These are phyloP conservation scores for Eimeria necatrix DNA, from an alignment of 169 alveolate genomes.

Conservation along the genomic window DNA sequence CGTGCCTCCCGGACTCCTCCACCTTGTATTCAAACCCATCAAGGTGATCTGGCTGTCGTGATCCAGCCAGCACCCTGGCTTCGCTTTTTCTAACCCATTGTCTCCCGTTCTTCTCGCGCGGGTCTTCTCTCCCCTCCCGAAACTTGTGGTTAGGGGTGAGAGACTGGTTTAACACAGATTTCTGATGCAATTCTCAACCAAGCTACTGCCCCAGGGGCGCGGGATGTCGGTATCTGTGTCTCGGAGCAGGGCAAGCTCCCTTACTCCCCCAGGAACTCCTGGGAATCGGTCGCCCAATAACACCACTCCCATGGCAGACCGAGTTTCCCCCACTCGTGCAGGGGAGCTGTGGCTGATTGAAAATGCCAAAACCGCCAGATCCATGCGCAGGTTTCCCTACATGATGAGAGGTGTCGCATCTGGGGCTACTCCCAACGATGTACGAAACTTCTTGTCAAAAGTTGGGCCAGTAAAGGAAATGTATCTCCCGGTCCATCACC, in stretches of 20 bases:
- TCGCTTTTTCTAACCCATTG: too few species aligned
- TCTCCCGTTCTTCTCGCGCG: too few species aligned
- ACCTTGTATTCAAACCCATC: too few species aligned
- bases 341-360: constrained; percentile 73
- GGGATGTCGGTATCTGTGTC: constrained; percentile 71
- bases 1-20: too few species aligned
- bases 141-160: too few species aligned
- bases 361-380: constrained; percentile 49
- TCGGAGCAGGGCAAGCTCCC: constrained; percentile 75
- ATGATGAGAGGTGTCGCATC: constrained; percentile 63
- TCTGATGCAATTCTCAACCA: constrained; percentile 69
- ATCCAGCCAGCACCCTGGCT: too few species aligned
- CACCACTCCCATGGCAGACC: constrained; percentile 38
- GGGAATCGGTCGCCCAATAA: constrained; percentile 18
- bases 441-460: constrained; percentile 49
- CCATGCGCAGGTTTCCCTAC: constrained; percentile 66
- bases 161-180: neutral
- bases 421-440: constrained; percentile 71
- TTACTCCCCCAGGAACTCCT: constrained; percentile 49
- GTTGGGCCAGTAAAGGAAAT: constrained; percentile 74
- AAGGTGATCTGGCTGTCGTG: too few species aligned
- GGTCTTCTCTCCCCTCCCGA: too few species aligned
- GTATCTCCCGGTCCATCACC: constrained; percentile 71
- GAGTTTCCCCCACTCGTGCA: constrained; percentile 72
- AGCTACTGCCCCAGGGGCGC: constrained; percentile 75